A percentile compares a stretch with the other conserved stretches of the same genome.
These are phyloP conservation scores for Pleurotus ostreatus DNA, from an alignment of 768 basidiomycete genomes.

Conservation along the genomic window DNA sequence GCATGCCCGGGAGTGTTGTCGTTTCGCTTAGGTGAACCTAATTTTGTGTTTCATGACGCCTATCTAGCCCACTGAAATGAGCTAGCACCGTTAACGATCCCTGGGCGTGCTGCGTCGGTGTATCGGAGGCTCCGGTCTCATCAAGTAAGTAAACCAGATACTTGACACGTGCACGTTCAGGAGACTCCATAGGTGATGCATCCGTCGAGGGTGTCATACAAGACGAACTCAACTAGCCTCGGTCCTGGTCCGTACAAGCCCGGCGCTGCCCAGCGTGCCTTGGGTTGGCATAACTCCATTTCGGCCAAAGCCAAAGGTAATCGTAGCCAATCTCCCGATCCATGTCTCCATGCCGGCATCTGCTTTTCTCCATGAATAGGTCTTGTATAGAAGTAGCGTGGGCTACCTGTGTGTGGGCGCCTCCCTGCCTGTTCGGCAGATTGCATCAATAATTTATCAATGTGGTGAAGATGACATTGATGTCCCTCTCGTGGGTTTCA, in stretches of 20 bases:
- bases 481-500: too few species aligned
- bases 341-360: constrained; percentile 1
- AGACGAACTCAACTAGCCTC: too few species aligned
- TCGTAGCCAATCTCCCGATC: constrained; percentile 6
- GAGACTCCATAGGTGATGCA: too few species aligned
- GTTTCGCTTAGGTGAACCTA: background rate
- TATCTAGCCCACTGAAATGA: background rate
- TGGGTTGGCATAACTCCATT: too few species aligned
- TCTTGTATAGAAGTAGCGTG: background rate
- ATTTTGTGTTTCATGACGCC: background rate
- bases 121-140: too few species aligned
- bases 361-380: background rate
- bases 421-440: background rate
- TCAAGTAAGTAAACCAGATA: too few species aligned
- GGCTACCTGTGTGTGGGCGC: background rate
- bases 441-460: background rate
- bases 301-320: background rate
- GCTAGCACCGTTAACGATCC: background rate
- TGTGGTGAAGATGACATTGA: too few species aligned
- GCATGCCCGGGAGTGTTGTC: background rate
- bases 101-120: background rate
- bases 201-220: too few species aligned
- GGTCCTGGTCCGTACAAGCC: too few species aligned
- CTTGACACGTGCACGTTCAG: too few species aligned
- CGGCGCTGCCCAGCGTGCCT: too few species aligned